Evolutionary conservation across 2,329 filamentous ascomycete species (phyloP).

Genomic region (Alternaria longipes): DNA sequence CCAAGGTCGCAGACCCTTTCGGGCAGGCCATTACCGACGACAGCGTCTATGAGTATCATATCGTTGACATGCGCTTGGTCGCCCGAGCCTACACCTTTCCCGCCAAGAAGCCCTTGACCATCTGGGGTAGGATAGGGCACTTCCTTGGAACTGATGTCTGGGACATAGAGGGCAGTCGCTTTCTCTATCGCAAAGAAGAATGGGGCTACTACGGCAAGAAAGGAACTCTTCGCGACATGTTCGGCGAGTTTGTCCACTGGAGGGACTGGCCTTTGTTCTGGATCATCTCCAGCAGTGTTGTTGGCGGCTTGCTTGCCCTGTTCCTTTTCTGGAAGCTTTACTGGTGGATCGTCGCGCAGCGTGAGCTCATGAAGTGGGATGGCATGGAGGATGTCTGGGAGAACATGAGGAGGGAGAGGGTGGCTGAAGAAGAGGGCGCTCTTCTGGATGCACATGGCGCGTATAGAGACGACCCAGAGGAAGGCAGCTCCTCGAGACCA

Average conservation of each 20-base stretch:
- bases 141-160: conserved; percentile 44
- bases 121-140: conserved; percentile 31
- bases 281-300: conserved; percentile 27
- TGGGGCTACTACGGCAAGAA: conserved; percentile 46
- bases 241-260: conserved; percentile 39
- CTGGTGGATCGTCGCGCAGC: conserved; percentile 33
- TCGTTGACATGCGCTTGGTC: conserved; percentile 35
- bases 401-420: conserved; percentile 33
- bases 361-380: conserved; percentile 43
- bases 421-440: conserved; percentile 35
- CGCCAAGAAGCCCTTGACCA: conserved; percentile 4
- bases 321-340: conserved; percentile 32
- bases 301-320: conserved; percentile 30
- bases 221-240: conserved; percentile 38
- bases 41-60: conserved; percentile 34
- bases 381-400: conserved; percentile 48
- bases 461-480: conserved; percentile 40
- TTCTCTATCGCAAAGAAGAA: conserved; percentile 39
- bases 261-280: conserved; percentile 36
- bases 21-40: conserved; percentile 24
- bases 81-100: conserved; percentile 36
- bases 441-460: conserved; percentile 25
- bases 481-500: conserved; percentile 17
- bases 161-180: conserved; percentile 31
- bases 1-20: conserved; percentile 31